These are phyloP conservation scores for Meyerozyma athensensis DNA, from an alignment of 1,139 yeast genomes.

Conservation along the genomic window DNA sequence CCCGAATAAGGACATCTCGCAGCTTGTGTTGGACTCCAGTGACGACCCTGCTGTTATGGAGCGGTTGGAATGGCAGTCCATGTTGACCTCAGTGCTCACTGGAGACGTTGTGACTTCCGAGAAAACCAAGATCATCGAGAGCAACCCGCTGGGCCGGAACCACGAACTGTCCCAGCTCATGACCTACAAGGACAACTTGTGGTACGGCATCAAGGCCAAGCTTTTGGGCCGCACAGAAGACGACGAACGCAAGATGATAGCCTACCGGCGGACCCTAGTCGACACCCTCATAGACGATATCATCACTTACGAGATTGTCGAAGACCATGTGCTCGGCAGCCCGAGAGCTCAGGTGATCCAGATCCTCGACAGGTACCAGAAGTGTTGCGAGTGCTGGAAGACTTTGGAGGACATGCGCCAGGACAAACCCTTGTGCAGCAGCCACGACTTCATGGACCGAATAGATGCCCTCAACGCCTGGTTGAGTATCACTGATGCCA, in stretches of 20 bases:
- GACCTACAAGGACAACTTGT: conserved; percentile 69
- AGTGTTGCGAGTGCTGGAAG: conserved; percentile 76
- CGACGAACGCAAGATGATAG: conserved; percentile 71
- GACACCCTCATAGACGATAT: conserved; percentile 74
- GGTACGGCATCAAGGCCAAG: conserved; percentile 80
- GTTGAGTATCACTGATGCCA: conserved; percentile 71
- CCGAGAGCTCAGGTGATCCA: conserved; percentile 49
- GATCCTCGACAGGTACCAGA: conserved; percentile 59
- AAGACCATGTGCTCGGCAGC: conserved; percentile 21
- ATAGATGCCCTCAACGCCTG: conserved; percentile 82
- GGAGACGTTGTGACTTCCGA: conserved; percentile 94
- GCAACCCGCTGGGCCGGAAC: conserved; percentile 36
- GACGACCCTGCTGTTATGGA: conserved; percentile 69
- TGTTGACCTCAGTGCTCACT: conserved; percentile 83
- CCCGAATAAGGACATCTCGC: conserved; percentile 34
- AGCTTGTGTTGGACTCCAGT: conserved; percentile 38
- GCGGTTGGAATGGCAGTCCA: conserved; percentile 92
- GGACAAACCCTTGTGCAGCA: conserved; percentile 70
- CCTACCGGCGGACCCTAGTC: conserved; percentile 66
- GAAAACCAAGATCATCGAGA: conserved; percentile 68
- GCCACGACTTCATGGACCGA: conserved; percentile 59
- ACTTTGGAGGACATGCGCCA: conserved; percentile 71
- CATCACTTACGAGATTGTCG: conserved; percentile 52
- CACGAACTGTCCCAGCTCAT: conserved; percentile 50
- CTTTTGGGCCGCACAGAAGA: conserved; percentile 75